Conservation (phyloP, 371 early-diverging fungal genomes). For the Cokeromyces recurvatus region DNA sequence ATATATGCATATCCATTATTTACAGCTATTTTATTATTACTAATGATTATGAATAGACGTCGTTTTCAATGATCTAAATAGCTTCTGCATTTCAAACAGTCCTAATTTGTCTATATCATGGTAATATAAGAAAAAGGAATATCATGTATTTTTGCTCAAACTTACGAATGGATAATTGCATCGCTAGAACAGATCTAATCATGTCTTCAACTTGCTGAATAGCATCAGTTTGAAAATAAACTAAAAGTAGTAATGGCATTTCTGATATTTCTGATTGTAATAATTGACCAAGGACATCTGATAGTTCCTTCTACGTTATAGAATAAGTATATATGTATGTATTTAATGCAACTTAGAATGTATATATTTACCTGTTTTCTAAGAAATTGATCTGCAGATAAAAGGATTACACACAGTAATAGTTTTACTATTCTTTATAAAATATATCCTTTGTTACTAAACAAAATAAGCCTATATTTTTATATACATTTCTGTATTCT, state of each 20-base stretch:
- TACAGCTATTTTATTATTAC: too few relatives aligned
- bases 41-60: too few relatives aligned
- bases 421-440: conserved; percentile 17
- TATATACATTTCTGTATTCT: background rate
- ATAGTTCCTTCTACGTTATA: conserved; percentile 24
- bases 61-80: conserved; percentile 23
- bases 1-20: too few relatives aligned
- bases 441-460: too few relatives aligned
- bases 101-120: conserved; percentile 31
- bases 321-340: background rate
- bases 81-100: conserved; percentile 45
- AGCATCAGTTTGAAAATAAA: conserved; percentile 38
- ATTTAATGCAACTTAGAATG: too few relatives aligned
- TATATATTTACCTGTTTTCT: conserved; percentile 16
- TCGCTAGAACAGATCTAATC: conserved; percentile 31
- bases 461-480: too few relatives aligned
- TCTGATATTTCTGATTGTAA: conserved; percentile 33
- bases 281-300: conserved; percentile 17
- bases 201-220: conserved; percentile 33
- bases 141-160: background rate
- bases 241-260: conserved; percentile 32
- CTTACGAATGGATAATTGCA: conserved; percentile 47
- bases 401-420: conserved; percentile 11
- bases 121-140: background rate
- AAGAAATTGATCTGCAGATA: conserved; percentile 19